These are phyloP conservation scores for Uronychia binucleata DNA, from an alignment of 73 alveolate species.

Conservation along the genomic window DNA sequence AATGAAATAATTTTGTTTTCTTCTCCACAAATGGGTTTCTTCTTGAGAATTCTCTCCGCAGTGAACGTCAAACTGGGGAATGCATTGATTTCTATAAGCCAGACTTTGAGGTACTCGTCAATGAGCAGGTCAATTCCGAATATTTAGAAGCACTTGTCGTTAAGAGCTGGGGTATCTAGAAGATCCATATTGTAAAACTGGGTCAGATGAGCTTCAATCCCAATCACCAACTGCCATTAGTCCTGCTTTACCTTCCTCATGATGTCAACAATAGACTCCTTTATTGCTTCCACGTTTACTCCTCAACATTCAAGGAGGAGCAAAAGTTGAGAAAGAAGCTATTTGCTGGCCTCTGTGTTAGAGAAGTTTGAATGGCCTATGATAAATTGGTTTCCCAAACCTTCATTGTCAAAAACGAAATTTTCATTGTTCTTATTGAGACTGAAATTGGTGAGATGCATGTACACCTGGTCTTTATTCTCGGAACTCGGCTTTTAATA, in stretches of 20 bases:
- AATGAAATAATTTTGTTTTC: too few species aligned
- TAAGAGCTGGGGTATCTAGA: not conserved
- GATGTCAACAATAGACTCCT: not conserved
- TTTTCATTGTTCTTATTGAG: slow-evolving; percentile 69
- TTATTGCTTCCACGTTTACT: not conserved
- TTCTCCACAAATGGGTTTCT: too few species aligned
- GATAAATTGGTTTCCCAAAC: not conserved
- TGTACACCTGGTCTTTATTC: slow-evolving; percentile 68
- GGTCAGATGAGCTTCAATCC: not conserved
- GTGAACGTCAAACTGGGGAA: not conserved
- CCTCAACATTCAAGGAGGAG: not conserved
- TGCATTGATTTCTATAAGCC: not conserved
- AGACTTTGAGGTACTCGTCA: not conserved
- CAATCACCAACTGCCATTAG: not conserved
- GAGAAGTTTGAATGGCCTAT: not conserved
- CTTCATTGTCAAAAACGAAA: not conserved
- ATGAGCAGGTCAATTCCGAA: not conserved
- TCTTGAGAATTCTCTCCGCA: not conserved
- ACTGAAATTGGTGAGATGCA: slow-evolving; percentile 91
- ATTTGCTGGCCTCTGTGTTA: not conserved
- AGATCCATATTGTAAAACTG: not conserved
- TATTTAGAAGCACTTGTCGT: not conserved
- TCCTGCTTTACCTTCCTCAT: not conserved
- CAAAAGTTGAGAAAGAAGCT: not conserved
- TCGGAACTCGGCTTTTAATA: slow-evolving; percentile 75